Evolutionary conservation across 257 asterid species (phyloP).

Genomic region (Avicennia marina): DNA sequence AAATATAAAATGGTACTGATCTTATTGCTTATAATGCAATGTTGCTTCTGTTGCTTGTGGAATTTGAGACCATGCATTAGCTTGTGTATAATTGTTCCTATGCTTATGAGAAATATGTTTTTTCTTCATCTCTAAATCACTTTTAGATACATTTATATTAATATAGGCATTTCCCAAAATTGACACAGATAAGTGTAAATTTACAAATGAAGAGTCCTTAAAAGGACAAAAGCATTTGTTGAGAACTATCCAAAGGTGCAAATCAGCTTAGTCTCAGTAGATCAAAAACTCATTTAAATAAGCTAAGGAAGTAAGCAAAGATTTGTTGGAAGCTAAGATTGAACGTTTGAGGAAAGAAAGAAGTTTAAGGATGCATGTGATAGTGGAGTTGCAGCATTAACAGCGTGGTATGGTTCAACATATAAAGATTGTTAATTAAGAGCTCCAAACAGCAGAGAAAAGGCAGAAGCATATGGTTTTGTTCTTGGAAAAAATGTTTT

Average conservation of each 20-base stretch:
- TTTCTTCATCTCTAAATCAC: conserved; percentile 8
- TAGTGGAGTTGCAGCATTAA: conserved; percentile 61
- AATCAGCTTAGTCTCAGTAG: conserved; percentile 43
- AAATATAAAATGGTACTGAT: conserved; percentile 18
- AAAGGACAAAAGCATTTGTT: conserved; percentile 64
- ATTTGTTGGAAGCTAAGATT: conserved; percentile 46
- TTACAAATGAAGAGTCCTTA: conserved; percentile 58
- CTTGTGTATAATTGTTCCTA: conserved; percentile 16
- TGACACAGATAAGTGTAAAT: conserved; percentile 77
- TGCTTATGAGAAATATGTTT: conserved; percentile 4
- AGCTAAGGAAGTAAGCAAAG: conserved; percentile 30
- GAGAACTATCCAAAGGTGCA: conserved; percentile 77
- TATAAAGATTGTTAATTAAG: conserved; percentile 49
- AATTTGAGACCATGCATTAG: conserved; percentile 19
- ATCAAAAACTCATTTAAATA: conserved; percentile 42
- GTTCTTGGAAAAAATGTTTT: conserved; percentile 66
- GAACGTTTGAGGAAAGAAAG: conserved; percentile 59
- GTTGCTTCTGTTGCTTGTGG: conserved; percentile 22
- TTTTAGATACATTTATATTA: conserved; percentile 5
- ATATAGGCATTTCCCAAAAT: conserved; percentile 79
- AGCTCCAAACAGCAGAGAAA: conserved; percentile 67
- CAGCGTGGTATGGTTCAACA: conserved; percentile 56
- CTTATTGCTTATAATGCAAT: conserved; percentile 22
- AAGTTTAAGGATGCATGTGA: conserved; percentile 63
- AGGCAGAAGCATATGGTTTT: conserved; percentile 84